phyloP scores from a whole-genome alignment of 2,329 filamentous ascomycete genomes.

The Volutella citrinella region DNA sequence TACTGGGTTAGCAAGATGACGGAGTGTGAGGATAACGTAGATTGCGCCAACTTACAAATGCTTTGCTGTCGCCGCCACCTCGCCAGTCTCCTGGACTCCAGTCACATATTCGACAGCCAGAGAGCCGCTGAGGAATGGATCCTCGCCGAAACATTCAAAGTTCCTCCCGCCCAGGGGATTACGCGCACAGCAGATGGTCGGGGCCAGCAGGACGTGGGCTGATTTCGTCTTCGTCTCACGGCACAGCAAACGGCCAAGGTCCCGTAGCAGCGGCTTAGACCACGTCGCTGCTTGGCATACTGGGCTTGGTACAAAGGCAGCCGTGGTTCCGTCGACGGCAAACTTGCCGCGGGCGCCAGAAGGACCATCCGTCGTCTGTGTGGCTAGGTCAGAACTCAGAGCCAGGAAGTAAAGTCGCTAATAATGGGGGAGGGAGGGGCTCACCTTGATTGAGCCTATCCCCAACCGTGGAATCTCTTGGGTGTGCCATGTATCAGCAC shows the following conservation, averaged over 20 bases:
- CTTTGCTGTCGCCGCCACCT: slow-evolving; percentile 40
- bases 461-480: slow-evolving; percentile 9
- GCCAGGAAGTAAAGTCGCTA: too few relatives aligned
- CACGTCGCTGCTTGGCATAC: slow-evolving; percentile 14
- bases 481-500: slow-evolving; percentile 10
- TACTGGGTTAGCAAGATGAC: too few relatives aligned
- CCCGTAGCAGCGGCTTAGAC: slow-evolving; percentile 4
- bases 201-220: slow-evolving; percentile 66
- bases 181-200: slow-evolving; percentile 46
- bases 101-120: slow-evolving; percentile 38
- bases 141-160: slow-evolving; percentile 43
- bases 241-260: slow-evolving; percentile 41
- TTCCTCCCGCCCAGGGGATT: slow-evolving; percentile 41
- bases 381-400: too few relatives aligned
- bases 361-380: slow-evolving; percentile 8
- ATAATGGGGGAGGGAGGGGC: too few relatives aligned
- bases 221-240: slow-evolving; percentile 55
- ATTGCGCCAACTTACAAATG: slow-evolving; percentile 30
- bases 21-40: too few relatives aligned
- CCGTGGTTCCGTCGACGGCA: slow-evolving; percentile 8
- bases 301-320: slow-evolving; percentile 11
- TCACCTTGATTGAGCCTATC: slow-evolving; percentile 11
- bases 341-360: slow-evolving; percentile 9
- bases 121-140: slow-evolving; percentile 40
- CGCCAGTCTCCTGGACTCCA: slow-evolving; percentile 38